Conservation (phyloP, 2,329 filamentous ascomycete species). For the Salinomyces thailandicus region DNA sequence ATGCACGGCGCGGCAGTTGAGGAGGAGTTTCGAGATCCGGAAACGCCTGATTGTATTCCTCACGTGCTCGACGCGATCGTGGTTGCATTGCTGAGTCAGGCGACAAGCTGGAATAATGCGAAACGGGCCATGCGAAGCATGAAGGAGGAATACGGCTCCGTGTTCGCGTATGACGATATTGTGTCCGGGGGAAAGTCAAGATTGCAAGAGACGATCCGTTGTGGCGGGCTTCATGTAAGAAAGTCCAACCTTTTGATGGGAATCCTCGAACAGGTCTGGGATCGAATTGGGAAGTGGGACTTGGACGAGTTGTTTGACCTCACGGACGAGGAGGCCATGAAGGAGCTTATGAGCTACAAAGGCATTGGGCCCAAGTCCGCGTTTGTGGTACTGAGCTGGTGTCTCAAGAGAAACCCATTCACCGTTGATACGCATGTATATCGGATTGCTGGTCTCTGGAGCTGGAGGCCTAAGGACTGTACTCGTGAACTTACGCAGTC, state of each 20-base stretch:
- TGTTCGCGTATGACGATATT: not conserved
- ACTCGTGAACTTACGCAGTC: not conserved
- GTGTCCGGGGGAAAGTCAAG: not conserved
- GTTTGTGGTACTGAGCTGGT: slow-evolving; percentile 5
- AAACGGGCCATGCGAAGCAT: not conserved
- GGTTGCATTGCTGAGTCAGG: not conserved
- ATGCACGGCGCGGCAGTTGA: not conserved
- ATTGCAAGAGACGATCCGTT: not conserved
- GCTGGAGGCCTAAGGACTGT: not conserved
- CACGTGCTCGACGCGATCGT: not conserved
- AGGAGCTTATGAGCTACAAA: slow-evolving; percentile 40
- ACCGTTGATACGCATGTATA: not conserved
- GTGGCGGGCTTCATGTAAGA: not conserved
- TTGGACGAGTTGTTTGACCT: slow-evolving; percentile 41
- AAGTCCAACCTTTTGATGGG: not conserved
- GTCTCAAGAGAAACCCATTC: slow-evolving; percentile 2
- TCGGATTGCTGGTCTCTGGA: not conserved
- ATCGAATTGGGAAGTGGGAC: slow-evolving; percentile 2
- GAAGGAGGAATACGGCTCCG: not conserved
- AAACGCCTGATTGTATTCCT: not conserved
- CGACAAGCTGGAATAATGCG: not conserved
- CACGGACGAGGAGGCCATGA: slow-evolving; percentile 39
- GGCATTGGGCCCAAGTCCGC: slow-evolving; percentile 48
- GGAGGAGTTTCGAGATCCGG: not conserved
- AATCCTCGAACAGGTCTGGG: not conserved